Conservation (phyloP, 2,329 filamentous ascomycete species). For the Trichoderma brevicompactum region DNA sequence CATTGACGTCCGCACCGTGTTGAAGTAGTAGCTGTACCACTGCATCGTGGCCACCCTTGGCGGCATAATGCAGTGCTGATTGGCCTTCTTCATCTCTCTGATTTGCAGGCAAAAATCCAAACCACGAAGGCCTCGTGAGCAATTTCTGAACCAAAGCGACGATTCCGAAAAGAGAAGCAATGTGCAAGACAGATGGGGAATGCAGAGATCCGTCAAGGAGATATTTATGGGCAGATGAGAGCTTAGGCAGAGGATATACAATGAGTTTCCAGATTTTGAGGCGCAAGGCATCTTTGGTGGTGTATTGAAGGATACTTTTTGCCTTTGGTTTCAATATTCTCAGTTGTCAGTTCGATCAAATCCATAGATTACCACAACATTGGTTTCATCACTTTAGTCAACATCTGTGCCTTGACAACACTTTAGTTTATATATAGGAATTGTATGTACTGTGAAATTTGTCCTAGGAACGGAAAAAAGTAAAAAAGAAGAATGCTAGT, state of each 20-base stretch:
- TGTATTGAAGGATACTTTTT: no score
- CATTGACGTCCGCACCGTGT: neutral
- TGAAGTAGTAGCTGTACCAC: neutral
- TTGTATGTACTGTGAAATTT: neutral
- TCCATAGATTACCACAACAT: no score
- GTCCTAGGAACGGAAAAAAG: neutral
- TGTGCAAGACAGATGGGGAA: neutral
- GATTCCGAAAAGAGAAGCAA: neutral
- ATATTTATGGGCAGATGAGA: no score
- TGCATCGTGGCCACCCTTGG: neutral
- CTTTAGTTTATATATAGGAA: no score
- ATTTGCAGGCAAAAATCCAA: neutral
- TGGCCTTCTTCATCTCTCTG: neutral
- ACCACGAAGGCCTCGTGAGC: neutral
- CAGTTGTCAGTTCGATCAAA: no score
- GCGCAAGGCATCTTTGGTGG: no score
- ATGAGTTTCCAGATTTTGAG: no score
- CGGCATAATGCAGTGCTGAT: neutral
- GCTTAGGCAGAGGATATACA: no score
- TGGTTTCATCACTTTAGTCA: no score
- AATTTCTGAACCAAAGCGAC: neutral
- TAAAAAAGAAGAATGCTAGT: conserved; percentile 6
- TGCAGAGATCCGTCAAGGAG: no score
- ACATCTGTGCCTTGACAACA: no score
- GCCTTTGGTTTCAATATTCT: no score